Conservation (phyloP, 2,329 filamentous ascomycete genomes). For the Xylaria hypoxylon region DNA sequence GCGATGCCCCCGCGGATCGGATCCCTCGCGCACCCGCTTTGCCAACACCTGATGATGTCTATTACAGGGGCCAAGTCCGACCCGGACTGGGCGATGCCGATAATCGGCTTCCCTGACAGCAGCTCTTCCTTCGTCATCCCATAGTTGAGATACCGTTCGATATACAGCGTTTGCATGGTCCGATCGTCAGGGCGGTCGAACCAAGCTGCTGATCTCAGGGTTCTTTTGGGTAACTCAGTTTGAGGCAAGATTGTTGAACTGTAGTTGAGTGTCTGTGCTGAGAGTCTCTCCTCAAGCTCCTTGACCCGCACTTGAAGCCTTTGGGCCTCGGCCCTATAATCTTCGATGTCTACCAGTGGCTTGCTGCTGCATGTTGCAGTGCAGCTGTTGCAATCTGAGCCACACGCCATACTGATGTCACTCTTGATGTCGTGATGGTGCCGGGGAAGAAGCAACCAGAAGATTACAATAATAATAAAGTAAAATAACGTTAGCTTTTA, state of each 20-base stretch:
- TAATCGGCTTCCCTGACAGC: constrained; percentile 61
- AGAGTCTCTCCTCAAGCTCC: constrained; percentile 44
- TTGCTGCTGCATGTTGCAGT: constrained; percentile 30
- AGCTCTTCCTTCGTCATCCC: constrained; percentile 62
- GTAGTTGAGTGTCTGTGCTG: constrained; percentile 19
- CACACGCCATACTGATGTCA: constrained; percentile 34
- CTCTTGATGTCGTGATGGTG: not conserved
- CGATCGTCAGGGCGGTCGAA: constrained; percentile 58
- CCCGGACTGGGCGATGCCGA: constrained; percentile 64
- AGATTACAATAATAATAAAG: not conserved
- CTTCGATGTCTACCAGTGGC: constrained; percentile 44
- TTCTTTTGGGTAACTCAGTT: constrained; percentile 19
- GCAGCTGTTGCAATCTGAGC: constrained; percentile 38
- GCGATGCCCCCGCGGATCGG: constrained; percentile 61
- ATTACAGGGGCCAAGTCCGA: constrained; percentile 64
- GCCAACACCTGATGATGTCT: constrained; percentile 61
- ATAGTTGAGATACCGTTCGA: constrained; percentile 63
- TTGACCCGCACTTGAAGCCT: constrained; percentile 40
- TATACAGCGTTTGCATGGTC: constrained; percentile 60
- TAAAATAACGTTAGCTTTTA: not conserved
- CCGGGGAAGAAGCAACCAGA: not conserved
- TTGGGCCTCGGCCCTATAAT: constrained; percentile 44
- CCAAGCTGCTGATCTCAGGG: constrained; percentile 50
- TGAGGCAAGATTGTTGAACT: constrained; percentile 17
- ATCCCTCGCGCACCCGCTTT: constrained; percentile 63